Conservation (phyloP, 257 asterid species). For the Ocimum tenuiflorum region DNA sequence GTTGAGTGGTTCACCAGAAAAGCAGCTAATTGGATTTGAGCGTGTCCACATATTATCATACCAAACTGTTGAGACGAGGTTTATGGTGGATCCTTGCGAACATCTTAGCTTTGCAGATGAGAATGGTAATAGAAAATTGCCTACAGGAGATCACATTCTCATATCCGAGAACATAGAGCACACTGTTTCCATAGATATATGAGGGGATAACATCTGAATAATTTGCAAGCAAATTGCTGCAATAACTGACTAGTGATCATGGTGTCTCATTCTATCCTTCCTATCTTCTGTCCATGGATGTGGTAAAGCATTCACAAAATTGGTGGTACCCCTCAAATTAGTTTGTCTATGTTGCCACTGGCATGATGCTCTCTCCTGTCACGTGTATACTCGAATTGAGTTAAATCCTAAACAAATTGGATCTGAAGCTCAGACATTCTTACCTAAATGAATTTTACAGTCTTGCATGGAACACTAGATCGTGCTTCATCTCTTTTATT, state of each 20-base stretch:
- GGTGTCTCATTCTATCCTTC: neutral
- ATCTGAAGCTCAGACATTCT: too few relatives aligned
- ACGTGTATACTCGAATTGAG: too few relatives aligned
- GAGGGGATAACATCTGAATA: too few relatives aligned
- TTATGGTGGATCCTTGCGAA: conserved; percentile 65
- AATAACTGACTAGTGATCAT: too few relatives aligned
- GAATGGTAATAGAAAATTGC: conserved; percentile 52
- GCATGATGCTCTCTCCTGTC: too few relatives aligned
- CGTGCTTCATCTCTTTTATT: too few relatives aligned
- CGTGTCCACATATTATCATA: conserved; percentile 31
- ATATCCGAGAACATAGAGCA: conserved; percentile 48
- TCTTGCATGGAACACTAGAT: too few relatives aligned
- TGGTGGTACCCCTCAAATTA: neutral
- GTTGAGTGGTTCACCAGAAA: conserved; percentile 46
- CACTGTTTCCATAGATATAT: conserved; percentile 38
- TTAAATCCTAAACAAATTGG: too few relatives aligned
- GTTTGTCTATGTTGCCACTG: neutral
- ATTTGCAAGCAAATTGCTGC: too few relatives aligned
- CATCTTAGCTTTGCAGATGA: conserved; percentile 73
- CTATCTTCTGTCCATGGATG: neutral
- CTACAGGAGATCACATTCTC: conserved; percentile 62
- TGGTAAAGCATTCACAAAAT: neutral
- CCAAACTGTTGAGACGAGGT: conserved; percentile 32
- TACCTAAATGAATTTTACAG: too few relatives aligned
- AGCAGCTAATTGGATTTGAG: conserved; percentile 67